phyloP scores from a whole-genome alignment of 768 basidiomycete species.

The Neoboletus magnificus region DNA sequence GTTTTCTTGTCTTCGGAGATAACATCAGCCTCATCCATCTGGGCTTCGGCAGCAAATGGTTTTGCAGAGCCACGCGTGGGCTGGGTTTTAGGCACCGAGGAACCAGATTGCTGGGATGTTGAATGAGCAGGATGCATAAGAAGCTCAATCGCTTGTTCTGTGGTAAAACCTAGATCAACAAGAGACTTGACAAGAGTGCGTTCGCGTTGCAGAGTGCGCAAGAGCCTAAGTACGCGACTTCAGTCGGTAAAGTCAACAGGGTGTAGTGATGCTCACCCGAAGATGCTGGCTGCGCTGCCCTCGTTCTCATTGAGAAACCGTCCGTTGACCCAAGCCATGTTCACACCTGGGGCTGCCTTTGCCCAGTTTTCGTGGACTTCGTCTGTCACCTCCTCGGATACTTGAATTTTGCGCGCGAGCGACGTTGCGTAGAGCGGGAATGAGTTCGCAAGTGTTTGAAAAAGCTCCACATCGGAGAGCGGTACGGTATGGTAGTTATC shows the following conservation, averaged over 20 bases:
- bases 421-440: constrained; percentile 84
- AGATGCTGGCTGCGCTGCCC: constrained; percentile 49
- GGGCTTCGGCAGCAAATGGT: constrained; percentile 1
- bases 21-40: constrained; percentile 34
- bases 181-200: constrained; percentile 57
- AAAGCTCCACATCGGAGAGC: constrained; percentile 20
- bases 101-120: constrained; percentile 41
- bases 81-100: background rate
- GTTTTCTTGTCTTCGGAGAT: constrained; percentile 62
- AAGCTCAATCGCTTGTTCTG: constrained; percentile 66
- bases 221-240: constrained; percentile 41
- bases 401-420: constrained; percentile 64
- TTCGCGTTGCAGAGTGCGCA: constrained; percentile 74
- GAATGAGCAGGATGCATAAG: constrained; percentile 63
- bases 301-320: constrained; percentile 56
- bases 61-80: constrained; percentile 12
- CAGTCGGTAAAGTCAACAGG: background rate
- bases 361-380: constrained; percentile 58
- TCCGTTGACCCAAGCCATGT: constrained; percentile 82
- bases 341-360: constrained; percentile 50
- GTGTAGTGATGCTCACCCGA: constrained; percentile 42
- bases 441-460: constrained; percentile 75
- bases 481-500: constrained; percentile 6
- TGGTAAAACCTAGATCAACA: constrained; percentile 56
- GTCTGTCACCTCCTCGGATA: constrained; percentile 45